Conservation (phyloP, 2,329 filamentous ascomycete genomes). For the Erysiphe neolycopersici region DNA sequence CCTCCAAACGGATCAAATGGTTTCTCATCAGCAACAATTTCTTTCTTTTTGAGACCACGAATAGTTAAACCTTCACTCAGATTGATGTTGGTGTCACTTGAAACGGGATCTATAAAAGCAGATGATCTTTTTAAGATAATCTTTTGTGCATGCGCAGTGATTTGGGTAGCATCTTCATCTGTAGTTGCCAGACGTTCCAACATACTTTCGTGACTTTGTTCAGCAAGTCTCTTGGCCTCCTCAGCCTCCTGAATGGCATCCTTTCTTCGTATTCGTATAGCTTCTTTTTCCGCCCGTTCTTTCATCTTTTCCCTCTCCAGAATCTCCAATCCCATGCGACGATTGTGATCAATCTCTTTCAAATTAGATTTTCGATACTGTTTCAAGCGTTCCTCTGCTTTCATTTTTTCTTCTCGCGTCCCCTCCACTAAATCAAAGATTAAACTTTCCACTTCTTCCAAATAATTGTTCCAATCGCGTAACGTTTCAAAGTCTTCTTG, state of each 20-base stretch:
- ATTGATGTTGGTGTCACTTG: constrained; percentile 4
- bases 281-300: constrained; percentile 39
- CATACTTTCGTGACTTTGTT: constrained; percentile 38
- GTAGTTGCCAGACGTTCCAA: constrained; percentile 41
- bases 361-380: constrained; percentile 51
- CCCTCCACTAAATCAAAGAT: constrained; percentile 68
- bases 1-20: constrained; percentile 81
- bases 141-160: constrained; percentile 25
- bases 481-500: constrained; percentile 81
- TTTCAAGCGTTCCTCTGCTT: constrained; percentile 24
- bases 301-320: constrained; percentile 25
- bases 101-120: constrained; percentile 12
- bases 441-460: constrained; percentile 74
- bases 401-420: constrained; percentile 25
- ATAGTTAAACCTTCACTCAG: constrained; percentile 27
- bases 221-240: constrained; percentile 36
- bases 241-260: constrained; percentile 39
- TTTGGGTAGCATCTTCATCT: constrained; percentile 29
- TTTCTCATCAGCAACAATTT: constrained; percentile 34
- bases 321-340: constrained; percentile 24
- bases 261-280: constrained; percentile 32
- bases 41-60: constrained; percentile 47
- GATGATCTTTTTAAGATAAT: constrained; percentile 50
- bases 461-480: constrained; percentile 71
- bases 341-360: constrained; percentile 36